Evolutionary conservation across 2,329 filamentous ascomycete species (phyloP).

Genomic region (Penicillium sp.): DNA sequence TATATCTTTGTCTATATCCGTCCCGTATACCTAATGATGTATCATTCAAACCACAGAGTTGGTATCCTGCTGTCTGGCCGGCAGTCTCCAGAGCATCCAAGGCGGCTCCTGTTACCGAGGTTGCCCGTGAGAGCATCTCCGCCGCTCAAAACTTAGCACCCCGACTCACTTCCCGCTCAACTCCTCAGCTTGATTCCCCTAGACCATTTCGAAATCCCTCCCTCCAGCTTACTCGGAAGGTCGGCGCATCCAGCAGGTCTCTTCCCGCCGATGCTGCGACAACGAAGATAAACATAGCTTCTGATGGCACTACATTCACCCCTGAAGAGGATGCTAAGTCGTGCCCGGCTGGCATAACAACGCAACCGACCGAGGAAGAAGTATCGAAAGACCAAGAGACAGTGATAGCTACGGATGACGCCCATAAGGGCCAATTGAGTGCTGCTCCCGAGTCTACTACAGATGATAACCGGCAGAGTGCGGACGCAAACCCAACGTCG

Average conservation of each 20-base stretch:
- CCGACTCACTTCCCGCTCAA: constrained; percentile 28
- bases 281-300: constrained; percentile 40
- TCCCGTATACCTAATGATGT: no score
- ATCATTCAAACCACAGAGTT: constrained; percentile 25
- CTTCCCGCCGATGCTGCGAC: constrained; percentile 41
- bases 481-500: no score
- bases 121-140: constrained; percentile 44
- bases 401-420: no score
- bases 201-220: constrained; percentile 29
- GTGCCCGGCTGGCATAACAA: constrained; percentile 22
- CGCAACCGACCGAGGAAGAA: constrained; percentile 4
- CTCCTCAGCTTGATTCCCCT: constrained; percentile 21
- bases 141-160: constrained; percentile 34
- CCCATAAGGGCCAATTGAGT: no score
- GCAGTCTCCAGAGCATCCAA: constrained; percentile 33
- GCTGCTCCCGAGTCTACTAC: no score
- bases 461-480: no score
- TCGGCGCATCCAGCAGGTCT: constrained; percentile 36
- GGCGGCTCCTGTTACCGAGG: constrained; percentile 42
- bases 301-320: constrained; percentile 32
- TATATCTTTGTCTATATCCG: no score
- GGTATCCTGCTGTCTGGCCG: constrained; percentile 42
- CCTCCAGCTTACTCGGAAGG: constrained; percentile 37
- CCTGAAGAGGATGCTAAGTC: no score
- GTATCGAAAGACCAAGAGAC: no score